Conservation (phyloP, 805 yeast genomes). For the Barnettozyma californica region DNA sequence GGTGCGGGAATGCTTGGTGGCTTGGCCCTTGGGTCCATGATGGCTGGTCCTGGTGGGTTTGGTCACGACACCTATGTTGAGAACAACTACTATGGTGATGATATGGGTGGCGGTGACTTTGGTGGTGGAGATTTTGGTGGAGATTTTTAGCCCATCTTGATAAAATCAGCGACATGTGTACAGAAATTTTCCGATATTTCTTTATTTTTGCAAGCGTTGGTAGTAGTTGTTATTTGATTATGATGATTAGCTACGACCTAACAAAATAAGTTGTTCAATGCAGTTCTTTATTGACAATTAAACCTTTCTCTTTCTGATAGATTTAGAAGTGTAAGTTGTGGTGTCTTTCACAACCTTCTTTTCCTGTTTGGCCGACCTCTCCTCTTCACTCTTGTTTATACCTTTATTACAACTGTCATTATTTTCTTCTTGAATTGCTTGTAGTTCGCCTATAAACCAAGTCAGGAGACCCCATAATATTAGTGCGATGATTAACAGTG, state of each 20-base stretch:
- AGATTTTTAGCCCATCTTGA: slow-evolving; percentile 7
- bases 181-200: not conserved
- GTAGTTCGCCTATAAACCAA: slow-evolving; percentile 81
- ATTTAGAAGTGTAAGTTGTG: slow-evolving; percentile 1
- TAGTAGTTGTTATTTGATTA: no score
- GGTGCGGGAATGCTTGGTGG: slow-evolving; percentile 29
- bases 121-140: slow-evolving; percentile 24
- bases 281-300: not conserved
- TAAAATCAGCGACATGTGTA: not conserved
- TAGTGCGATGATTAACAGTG: slow-evolving; percentile 49
- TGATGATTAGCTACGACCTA: not conserved
- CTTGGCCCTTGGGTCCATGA: slow-evolving; percentile 25
- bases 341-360: not conserved
- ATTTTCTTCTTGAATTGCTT: slow-evolving; percentile 24
- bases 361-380: not conserved
- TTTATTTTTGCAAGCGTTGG: no score
- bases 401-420: not conserved
- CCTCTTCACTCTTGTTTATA: not conserved
- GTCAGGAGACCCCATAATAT: slow-evolving; percentile 74
- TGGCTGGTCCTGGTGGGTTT: slow-evolving; percentile 15
- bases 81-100: slow-evolving; percentile 25
- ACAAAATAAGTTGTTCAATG: not conserved
- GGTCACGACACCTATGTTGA: slow-evolving; percentile 9
- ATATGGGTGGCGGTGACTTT: slow-evolving; percentile 34
- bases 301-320: slow-evolving; percentile 1